phyloP scores from a whole-genome alignment of 345 rosid genomes.

The sweet orange (Citrus sinensis) region DVS_A1.0 CM039163.1:45942001-45942500 shows the following conservation, averaged over 20 bases:
- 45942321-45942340: slow-evolving; percentile 50
- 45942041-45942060: background rate
- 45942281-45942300: slow-evolving; percentile 60
- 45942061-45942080: background rate
- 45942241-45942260: slow-evolving; percentile 78
- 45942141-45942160: slow-evolving; percentile 54
- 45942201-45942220: slow-evolving; percentile 66
- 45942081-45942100: background rate
- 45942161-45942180: slow-evolving; percentile 36
- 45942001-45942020: background rate
- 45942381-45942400: slow-evolving; percentile 23
- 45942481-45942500: background rate
- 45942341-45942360: slow-evolving; percentile 56
- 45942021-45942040: background rate
- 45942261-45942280: slow-evolving; percentile 80
- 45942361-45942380: slow-evolving; percentile 34
- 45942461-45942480: background rate
- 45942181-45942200: slow-evolving; percentile 53
- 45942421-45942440: background rate
- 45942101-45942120: background rate
- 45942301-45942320: slow-evolving; percentile 41
- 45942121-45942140: slow-evolving; percentile 45
- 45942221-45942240: slow-evolving; percentile 69
- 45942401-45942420: slow-evolving; percentile 44
- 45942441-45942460: background rate